Base-by-base conservation (phyloP, 352 stramenopile species). In the Halophytophthora polymorphica region DNA sequence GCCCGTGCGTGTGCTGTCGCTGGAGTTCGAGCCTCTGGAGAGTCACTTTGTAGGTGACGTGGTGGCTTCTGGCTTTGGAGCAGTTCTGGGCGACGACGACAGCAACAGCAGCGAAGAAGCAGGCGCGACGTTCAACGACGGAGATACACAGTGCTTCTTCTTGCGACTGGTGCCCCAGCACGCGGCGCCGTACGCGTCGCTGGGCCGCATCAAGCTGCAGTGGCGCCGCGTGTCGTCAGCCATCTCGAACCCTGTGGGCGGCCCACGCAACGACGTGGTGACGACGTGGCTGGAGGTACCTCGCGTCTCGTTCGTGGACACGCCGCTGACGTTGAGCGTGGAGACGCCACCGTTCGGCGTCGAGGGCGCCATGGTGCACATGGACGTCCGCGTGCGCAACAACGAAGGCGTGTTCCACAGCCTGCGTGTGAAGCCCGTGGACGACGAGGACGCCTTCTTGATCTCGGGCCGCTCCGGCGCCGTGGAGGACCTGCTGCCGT, bases 401-500 rank as follows among this genome's bases (percentile, higher is more conserved):
- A 90, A 93, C 53, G 78, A 90, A 25, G 66, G 70, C 41, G 59
- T 66, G 7, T 76, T 90, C 38, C 77, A 93, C 55, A 84, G 71
- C 29, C 49, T 95, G 18, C 75, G 69, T 0, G 61, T 95, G 40
- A 88, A 90, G 48, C 70, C 78, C 1, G 66, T 88, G 18, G 73
- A 90, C 54, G 70, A 85, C 6, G 84, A 75, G 14, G 71, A 66
- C 11, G 73, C 89, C 39, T 93, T 93, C 61, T 74, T 92, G 50
- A 80, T 94, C 25, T 73, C 81, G 22, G 83, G 84, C 12, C 69
- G 77, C n/a, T 90, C 79, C 2, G 88, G 88, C 48, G 59, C 66
- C 11, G 77, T 83, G 14, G 77, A 91, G 47, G 76, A 95, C 28
- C 58, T 95, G 19, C 47, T 95, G 37, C 84, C 84, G 15, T 70